Conservation (phyloP, 2,329 filamentous ascomycete species). For the Epichloe glyceriae region DNA sequence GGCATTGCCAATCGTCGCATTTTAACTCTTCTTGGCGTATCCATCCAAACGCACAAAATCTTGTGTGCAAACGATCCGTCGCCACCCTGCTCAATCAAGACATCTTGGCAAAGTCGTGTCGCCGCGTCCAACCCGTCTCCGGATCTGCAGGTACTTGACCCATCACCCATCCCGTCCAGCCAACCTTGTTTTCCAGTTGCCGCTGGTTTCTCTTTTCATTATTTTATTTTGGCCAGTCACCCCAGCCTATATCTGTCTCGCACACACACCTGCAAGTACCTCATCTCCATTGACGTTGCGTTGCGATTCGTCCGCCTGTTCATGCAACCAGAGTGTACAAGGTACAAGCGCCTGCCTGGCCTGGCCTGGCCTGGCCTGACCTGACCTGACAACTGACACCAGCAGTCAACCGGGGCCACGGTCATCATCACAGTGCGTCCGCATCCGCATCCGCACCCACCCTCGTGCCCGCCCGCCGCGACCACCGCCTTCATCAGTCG, state of each 20-base stretch:
- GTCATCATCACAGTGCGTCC: slow-evolving; percentile 1
- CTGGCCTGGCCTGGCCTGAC: background rate
- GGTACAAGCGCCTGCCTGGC: background rate
- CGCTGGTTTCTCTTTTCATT: background rate
- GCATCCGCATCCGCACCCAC: slow-evolving; percentile 3
- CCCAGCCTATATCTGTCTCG: background rate
- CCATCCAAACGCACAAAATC: background rate
- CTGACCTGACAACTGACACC: slow-evolving; percentile 2
- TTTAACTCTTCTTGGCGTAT: background rate
- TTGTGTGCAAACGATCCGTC: background rate
- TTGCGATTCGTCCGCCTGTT: background rate
- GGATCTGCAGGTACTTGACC: slow-evolving; percentile 13
- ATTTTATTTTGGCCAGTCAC: background rate
- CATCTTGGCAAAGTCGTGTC: slow-evolving; percentile 1
- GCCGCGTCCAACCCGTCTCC: slow-evolving; percentile 5
- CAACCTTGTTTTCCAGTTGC: background rate
- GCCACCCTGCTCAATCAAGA: background rate
- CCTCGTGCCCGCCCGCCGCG: slow-evolving; percentile 1
- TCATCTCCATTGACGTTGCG: background rate
- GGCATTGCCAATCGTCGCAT: background rate
- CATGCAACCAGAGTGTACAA: background rate
- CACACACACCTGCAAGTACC: background rate
- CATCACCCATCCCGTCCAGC: slow-evolving; percentile 6
- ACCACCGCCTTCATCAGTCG: background rate
- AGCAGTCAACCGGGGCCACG: background rate